These are phyloP conservation scores for Nematocida major DNA, from an alignment of 371 early-diverging fungal species.

Conservation along the genomic window DNA sequence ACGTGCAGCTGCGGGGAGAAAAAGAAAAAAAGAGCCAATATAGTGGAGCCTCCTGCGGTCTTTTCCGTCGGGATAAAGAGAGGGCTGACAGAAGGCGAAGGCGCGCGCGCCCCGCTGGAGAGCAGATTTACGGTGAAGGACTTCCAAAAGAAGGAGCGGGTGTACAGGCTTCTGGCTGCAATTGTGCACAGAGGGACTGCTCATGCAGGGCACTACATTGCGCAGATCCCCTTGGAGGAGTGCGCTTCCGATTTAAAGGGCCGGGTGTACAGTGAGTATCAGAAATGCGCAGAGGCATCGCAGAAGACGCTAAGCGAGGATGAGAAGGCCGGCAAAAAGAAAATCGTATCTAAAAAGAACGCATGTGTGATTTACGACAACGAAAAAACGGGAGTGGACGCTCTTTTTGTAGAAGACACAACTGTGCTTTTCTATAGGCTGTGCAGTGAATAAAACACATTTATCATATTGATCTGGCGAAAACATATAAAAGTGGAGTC, in stretches of 20 bases:
- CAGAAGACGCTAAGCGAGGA: background rate
- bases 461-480: background rate
- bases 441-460: constrained; percentile 10
- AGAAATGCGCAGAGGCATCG: background rate
- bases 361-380: constrained; percentile 2
- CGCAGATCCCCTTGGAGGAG: background rate
- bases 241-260: background rate
- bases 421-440: background rate
- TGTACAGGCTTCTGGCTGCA: background rate
- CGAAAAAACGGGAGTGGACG: background rate
- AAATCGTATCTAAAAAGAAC: background rate
- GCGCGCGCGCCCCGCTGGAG: background rate
- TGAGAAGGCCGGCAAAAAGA: background rate
- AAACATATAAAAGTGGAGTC: constrained; percentile 8
- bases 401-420: background rate
- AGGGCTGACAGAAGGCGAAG: background rate
- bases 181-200: constrained; percentile 27
- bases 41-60: background rate
- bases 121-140: background rate
- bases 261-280: background rate
- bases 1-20: constrained; percentile 7
- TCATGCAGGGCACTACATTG: constrained; percentile 32
- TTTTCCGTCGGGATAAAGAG: constrained; percentile 4
- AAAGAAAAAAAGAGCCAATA: background rate
- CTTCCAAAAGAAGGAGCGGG: background rate